Percentiles rank a stretch among this genome's conserved stretches.
Conservation (phyloP, 805 yeast species). For the Pichia pseudocactophila region DNA sequence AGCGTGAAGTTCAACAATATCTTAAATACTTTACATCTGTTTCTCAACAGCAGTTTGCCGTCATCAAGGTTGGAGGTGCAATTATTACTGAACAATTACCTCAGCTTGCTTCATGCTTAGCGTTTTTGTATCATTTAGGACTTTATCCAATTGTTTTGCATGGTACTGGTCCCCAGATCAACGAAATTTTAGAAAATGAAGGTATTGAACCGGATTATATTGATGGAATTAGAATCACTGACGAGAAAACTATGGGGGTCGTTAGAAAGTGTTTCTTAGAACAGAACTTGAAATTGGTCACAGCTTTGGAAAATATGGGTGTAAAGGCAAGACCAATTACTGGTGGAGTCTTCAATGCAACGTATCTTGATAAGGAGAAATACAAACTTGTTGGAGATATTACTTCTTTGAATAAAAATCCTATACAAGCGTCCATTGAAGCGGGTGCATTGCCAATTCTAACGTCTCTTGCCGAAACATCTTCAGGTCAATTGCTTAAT, state of each 20-base stretch:
- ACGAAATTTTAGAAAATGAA: constrained; percentile 83
- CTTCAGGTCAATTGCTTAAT: constrained; percentile 92
- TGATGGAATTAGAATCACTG: constrained; percentile 95
- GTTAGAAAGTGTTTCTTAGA: constrained; percentile 93
- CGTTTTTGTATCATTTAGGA: constrained; percentile 95
- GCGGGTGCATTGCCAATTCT: constrained; percentile 96
- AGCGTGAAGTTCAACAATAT: constrained; percentile 96
- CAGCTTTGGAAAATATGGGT: constrained; percentile 92
- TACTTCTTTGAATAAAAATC: constrained; percentile 74
- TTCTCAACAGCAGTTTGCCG: constrained; percentile 94
- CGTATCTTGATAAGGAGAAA: constrained; percentile 80
- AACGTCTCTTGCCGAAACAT: constrained; percentile 94
- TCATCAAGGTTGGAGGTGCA: constrained; percentile 98
- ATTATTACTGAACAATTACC: constrained; percentile 91
- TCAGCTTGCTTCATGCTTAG: constrained; percentile 90
- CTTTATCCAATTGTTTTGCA: constrained; percentile 93
- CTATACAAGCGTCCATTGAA: constrained; percentile 87
- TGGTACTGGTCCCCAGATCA: constrained; percentile 99
- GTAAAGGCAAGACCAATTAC: constrained; percentile 98
- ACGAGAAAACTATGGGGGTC: constrained; percentile 88
- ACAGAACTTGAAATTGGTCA: constrained; percentile 89
- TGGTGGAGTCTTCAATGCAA: constrained; percentile 93
- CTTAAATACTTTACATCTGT: constrained; percentile 94
- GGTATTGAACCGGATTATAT: constrained; percentile 94
- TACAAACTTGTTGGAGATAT: constrained; percentile 91